Conservation (phyloP, 768 basidiomycete species). For the Lyophyllum atratum region DNA sequence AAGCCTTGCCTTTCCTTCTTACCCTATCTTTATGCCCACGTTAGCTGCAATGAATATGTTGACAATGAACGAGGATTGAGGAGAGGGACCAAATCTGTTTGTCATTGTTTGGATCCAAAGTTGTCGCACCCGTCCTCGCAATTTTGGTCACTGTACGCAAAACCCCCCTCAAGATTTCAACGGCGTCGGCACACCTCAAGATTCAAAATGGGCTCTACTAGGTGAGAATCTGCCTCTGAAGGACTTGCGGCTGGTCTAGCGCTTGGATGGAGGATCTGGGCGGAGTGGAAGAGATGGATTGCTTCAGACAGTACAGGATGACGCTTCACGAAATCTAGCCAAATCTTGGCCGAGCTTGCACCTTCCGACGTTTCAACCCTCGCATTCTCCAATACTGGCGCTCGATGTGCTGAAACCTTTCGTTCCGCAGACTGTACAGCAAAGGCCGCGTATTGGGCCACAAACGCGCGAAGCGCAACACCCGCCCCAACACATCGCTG, state of each 20-base stretch:
- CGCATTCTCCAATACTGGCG: neutral
- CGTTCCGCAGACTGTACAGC: constrained; percentile 73
- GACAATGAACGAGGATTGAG: neutral
- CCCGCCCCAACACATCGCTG: constrained; percentile 93
- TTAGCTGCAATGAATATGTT: neutral
- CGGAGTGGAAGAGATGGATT: constrained; percentile 47
- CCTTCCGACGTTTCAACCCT: neutral
- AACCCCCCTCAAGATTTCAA: constrained; percentile 43
- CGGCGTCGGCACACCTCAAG: constrained; percentile 49
- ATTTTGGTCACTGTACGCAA: constrained; percentile 26
- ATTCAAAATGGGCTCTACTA: constrained; percentile 79
- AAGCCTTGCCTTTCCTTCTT: neutral
- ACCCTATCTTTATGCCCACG: neutral
- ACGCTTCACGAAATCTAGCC: constrained; percentile 11
- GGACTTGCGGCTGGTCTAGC: constrained; percentile 18
- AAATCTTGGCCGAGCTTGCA: neutral
- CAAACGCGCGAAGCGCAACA: constrained; percentile 98
- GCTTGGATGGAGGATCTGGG: constrained; percentile 13
- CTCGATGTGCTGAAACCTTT: constrained; percentile 17
- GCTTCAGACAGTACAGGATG: constrained; percentile 21
- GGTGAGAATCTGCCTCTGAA: constrained; percentile 50
- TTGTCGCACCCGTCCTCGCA: constrained; percentile 20
- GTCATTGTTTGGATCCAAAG: constrained; percentile 33
- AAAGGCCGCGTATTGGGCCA: constrained; percentile 98
- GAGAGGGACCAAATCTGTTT: constrained; percentile 15